Percentiles rank a stretch among this genome's conserved stretches.
Conservation (phyloP, 371 early-diverging fungal species). For the Nematocida major region DNA sequence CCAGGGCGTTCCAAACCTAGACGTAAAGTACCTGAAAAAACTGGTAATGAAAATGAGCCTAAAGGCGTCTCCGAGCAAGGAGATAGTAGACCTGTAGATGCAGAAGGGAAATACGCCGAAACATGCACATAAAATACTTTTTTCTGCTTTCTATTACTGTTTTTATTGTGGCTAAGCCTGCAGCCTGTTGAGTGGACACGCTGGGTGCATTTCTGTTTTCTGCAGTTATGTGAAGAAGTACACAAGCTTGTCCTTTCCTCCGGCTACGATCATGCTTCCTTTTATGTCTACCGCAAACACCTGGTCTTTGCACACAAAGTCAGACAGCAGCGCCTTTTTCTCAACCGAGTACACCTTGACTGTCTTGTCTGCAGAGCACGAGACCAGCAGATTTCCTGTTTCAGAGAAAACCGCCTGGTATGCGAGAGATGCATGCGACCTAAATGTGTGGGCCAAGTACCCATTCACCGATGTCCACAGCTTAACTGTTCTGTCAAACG, state of each 20-base stretch:
- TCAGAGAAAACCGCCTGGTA: conserved; percentile 81
- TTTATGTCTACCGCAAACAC: conserved; percentile 62
- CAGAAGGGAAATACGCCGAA: neutral
- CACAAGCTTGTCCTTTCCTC: conserved; percentile 60
- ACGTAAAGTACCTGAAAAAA: conserved; percentile 24
- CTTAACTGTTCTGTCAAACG: conserved; percentile 89
- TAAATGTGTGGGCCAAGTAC: conserved; percentile 70
- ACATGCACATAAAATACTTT: neutral
- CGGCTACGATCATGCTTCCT: conserved; percentile 59
- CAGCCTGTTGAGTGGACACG: neutral
- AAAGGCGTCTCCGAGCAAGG: neutral
- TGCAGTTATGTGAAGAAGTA: conserved; percentile 63
- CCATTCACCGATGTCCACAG: conserved; percentile 77
- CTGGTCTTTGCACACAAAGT: conserved; percentile 64
- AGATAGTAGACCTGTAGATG: conserved; percentile 28
- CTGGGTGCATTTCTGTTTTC: neutral
- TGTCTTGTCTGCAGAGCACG: conserved; percentile 79
- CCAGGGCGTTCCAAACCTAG: neutral
- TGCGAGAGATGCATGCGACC: conserved; percentile 36
- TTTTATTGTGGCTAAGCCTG: neutral
- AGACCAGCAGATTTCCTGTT: conserved; percentile 71
- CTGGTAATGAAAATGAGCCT: neutral
- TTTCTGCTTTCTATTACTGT: neutral
- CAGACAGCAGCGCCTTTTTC: conserved; percentile 58
- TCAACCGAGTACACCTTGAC: conserved; percentile 81